A percentile compares a stretch with the other conserved stretches of the same genome.
These are phyloP conservation scores for Sedum album DNA, from an alignment of 164 flowering plant species.

Conservation along the genomic window DNA sequence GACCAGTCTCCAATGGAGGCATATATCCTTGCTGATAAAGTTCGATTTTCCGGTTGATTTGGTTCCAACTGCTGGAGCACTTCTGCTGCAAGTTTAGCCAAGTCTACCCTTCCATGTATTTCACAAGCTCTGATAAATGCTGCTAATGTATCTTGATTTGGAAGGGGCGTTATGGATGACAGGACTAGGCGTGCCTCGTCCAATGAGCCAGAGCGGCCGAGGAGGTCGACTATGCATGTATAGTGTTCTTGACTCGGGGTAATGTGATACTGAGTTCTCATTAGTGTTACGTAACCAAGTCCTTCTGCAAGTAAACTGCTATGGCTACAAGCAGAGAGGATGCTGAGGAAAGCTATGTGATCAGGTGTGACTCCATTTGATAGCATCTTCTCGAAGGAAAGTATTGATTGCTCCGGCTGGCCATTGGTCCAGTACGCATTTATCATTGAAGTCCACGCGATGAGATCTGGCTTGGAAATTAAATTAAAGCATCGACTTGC, in stretches of 20 bases:
- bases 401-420: slow-evolving; percentile 30
- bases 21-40: slow-evolving; percentile 43
- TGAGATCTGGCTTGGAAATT: slow-evolving; percentile 30
- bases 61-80: slow-evolving; percentile 46
- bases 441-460: slow-evolving; percentile 60
- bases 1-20: slow-evolving; percentile 46
- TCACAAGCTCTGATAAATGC: slow-evolving; percentile 57
- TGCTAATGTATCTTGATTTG: slow-evolving; percentile 27
- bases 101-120: slow-evolving; percentile 30
- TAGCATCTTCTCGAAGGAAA: slow-evolving; percentile 40
- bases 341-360: slow-evolving; percentile 37
- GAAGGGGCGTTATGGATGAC: slow-evolving; percentile 28
- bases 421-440: slow-evolving; percentile 53
- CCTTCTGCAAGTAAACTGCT: slow-evolving; percentile 54
- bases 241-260: slow-evolving; percentile 53
- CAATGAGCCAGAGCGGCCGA: slow-evolving; percentile 55
- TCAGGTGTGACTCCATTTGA: slow-evolving; percentile 39
- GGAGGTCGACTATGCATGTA: slow-evolving; percentile 56
- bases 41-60: slow-evolving; percentile 31
- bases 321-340: slow-evolving; percentile 70
- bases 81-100: slow-evolving; percentile 49
- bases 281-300: slow-evolving; percentile 36
- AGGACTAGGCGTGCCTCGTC: slow-evolving; percentile 39
- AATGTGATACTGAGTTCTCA: slow-evolving; percentile 35
- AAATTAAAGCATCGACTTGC: slow-evolving; percentile 33